phyloP scores from a whole-genome alignment of 148 eudicot species.

The Polygonum maritimum region DNA sequence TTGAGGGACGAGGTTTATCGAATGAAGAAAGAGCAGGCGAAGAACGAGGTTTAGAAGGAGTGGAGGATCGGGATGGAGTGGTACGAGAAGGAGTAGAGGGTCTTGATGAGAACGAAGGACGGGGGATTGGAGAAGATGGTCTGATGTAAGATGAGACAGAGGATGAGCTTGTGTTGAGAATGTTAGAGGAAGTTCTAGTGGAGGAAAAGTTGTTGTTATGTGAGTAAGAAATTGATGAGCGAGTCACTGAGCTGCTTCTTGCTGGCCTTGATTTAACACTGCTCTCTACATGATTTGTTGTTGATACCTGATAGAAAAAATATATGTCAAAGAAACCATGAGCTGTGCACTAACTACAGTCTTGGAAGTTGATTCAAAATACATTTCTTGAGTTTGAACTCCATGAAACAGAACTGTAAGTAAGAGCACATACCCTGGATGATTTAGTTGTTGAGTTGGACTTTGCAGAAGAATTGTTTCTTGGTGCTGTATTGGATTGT shows the following conservation, averaged over 20 bases:
- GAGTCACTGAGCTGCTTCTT: slow-evolving; percentile 88
- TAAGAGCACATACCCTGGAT: slow-evolving; percentile 54
- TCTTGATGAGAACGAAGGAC: slow-evolving; percentile 63
- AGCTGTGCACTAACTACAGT: not conserved
- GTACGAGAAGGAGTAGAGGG: slow-evolving; percentile 85
- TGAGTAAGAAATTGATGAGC: slow-evolving; percentile 59
- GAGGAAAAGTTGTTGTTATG: slow-evolving; percentile 51
- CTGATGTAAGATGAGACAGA: slow-evolving; percentile 93
- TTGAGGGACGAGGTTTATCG: slow-evolving; percentile 54
- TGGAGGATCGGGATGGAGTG: slow-evolving; percentile 44
- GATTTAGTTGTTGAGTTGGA: slow-evolving; percentile 61
- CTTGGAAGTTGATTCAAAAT: not conserved
- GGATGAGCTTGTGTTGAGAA: slow-evolving; percentile 90
- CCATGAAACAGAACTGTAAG: not conserved
- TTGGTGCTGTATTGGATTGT: slow-evolving; percentile 40
- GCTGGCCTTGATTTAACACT: slow-evolving; percentile 49
- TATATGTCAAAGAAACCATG: slow-evolving; percentile 7
- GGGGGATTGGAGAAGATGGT: slow-evolving; percentile 72
- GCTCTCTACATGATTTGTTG: slow-evolving; percentile 62
- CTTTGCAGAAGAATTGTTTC: slow-evolving; percentile 47
- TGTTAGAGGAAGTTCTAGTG: slow-evolving; percentile 44
- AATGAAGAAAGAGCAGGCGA: slow-evolving; percentile 34
- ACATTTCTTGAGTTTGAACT: not conserved
- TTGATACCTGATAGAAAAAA: slow-evolving; percentile 50
- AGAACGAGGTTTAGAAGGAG: slow-evolving; percentile 64